Base-by-base conservation (phyloP, 345 rosid genomes). In the Brassica cretica region DNA sequence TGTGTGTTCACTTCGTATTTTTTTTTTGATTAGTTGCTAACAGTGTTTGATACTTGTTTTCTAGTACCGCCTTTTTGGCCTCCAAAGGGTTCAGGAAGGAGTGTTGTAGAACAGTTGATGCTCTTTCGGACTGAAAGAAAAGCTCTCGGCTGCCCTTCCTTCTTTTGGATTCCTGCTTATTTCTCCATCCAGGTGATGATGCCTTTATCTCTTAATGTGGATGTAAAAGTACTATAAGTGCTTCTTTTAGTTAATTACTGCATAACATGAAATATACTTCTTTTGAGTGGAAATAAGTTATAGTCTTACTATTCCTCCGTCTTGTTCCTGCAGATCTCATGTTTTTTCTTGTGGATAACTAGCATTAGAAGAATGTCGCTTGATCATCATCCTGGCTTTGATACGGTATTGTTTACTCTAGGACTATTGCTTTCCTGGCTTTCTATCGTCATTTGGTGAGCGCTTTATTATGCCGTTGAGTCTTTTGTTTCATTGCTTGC, bases 41-140 rank as follows among this genome's bases (percentile, higher is more conserved):
- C 46, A 58, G 9, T 15, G 9, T 15, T 29, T 44, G 62, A 24
- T 80, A 24, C 67, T 68, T 64, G 76, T 71, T 77, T 81, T 89
- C 74, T 78, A 91, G 98, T 93, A 90, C 97, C 98, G 61, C 84
- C 91, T 66, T 90, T 92, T 25, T 85, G 92, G 71, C 98, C 93
- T 66, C 96, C 96, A 69, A 86, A 88, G 72, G 81, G 83, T 75
- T 95, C 97, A 73, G 94, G 93, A 86, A 90, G 84, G 91, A 91
- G 90, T 71, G 86, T 80, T 70, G 64, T 77, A 32, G 78, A 91
- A 30, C 98, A 95, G 16, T 21, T 89, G 24, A 73, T 74, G 67
- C 85, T 83, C 61, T 87, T 94, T 21, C 78, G 72, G 74, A 76
- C 59, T 51, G 83, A 91, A 84, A 85, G 93, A 74, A 78, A 74